Evolutionary conservation across 2,329 filamentous ascomycete genomes (phyloP), one percentile per base, ranked within the genome.

Genomic region (Fusarium nurragi): DNA sequence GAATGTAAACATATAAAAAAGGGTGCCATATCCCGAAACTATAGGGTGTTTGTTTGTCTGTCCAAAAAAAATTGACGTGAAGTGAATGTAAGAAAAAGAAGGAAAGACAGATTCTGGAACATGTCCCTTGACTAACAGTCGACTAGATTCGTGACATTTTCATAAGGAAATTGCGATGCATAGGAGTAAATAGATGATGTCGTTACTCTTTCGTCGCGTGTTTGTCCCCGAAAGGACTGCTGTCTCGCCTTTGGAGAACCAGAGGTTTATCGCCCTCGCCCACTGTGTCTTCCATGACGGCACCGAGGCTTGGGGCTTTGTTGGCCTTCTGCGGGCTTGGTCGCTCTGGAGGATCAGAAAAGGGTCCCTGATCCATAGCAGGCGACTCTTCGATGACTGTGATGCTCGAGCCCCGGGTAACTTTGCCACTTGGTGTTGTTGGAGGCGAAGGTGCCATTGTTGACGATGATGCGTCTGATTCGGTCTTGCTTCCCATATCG

Each of bases 221-320:
- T 69, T 86, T 83, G 64, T 88, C 86, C 19, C 84, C 81, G 69
- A 88, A 88, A 2, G 84, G 86, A 66, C 84, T 86, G 56, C 68
- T 73, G 16, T 73, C 76, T 32, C 76, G 68, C 56, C 70, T 73
- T 48, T 74, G 68, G 32, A 55, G 70, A 19, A 73, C 70, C 36
- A 67, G 70, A 30, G 41, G 72, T 69, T 41, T 62, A 69, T 77
- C 57, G 73, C 77, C 44, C 77, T 79, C 26, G 73, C 79, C 65
- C 74, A 75, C 64, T 73, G 78, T 60, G 46, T 86, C 84, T 68
- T 87, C 84, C 21, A 83, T 83, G 25, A 88, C 82, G 6, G 84
- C 82, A 54, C 84, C 84, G 13, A 89, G 77, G 40, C 79, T 83
- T 13, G 78, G 79, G 13, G 77, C 78, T 64, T 79, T 83, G 56